Base-by-base conservation (phyloP, 2,329 filamentous ascomycete genomes). In the Verticillium isaacii region DNA sequence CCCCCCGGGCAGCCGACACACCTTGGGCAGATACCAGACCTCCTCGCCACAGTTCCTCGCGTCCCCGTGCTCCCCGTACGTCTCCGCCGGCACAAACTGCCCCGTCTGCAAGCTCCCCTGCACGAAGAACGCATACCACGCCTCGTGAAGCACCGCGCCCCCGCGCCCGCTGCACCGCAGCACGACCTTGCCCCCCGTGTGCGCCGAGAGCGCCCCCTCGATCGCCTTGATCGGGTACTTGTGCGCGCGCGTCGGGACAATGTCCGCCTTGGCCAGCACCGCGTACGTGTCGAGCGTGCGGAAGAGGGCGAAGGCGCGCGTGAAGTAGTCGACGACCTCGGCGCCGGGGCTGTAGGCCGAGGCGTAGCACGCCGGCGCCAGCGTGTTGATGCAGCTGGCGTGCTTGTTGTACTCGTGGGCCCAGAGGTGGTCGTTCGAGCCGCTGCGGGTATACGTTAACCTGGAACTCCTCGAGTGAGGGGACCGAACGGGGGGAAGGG, bases 321-420 rank as follows among this genome's bases (percentile, higher is more conserved):
- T 66, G 64, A 80, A 80, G 72, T 80, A 80, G 70, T 80, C 78
- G 29, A 80, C 75, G 5, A 78, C 78, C 64, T 79, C 77, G 50
- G 76, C 32, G n/a, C 77, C 77, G 0, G 75, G 66, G 7, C 58
- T 64, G 71, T 80, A 77, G 68, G 84, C 82, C 61, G 82, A 75
- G 41, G 77, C 76, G 75, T 91, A 91, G 79, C 89, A 91, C 23
- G 75, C 69, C 0, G 87, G 83, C 2, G 87, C 76, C 56, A 91
- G 82, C 0, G 89, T 91, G 70, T 85, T 87, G 69, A 91, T 86
- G 75, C 89, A 91, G 14, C 88, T 90, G 36, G 85, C 89, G 72
- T 91, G 88, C 72, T 89, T 90, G 72, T 82, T 80, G 84, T 87
- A 91, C 70, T 91, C 89, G 73, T 90, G 87, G 67, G 85, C 80